A percentile compares a stretch with the other conserved stretches of the same genome.
Conservation (phyloP, 2,329 filamentous ascomycete species). For the Juglanconis oblonga region DNA sequence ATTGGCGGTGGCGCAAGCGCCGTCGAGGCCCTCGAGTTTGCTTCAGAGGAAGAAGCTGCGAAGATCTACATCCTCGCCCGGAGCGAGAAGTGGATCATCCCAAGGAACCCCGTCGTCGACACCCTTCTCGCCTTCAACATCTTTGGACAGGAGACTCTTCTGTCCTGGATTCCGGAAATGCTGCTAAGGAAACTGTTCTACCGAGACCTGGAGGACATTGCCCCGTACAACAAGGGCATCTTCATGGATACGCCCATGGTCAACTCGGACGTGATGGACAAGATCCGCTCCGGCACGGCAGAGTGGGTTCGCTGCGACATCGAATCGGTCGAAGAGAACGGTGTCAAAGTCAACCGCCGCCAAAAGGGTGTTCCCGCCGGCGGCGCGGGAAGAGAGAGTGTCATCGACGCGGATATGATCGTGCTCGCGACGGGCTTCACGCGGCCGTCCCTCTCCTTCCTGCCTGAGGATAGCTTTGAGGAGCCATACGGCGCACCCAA, state of each 20-base stretch:
- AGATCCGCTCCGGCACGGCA: constrained; percentile 68
- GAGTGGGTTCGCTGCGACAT: constrained; percentile 84
- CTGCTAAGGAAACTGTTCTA: constrained; percentile 79
- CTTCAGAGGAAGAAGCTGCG: constrained; percentile 60
- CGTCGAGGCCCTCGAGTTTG: constrained; percentile 80
- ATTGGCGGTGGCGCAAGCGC: constrained; percentile 79
- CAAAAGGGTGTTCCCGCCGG: constrained; percentile 69
- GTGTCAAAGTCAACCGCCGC: constrained; percentile 70
- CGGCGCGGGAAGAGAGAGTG: constrained; percentile 66
- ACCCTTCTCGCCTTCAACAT: constrained; percentile 73
- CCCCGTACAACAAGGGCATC: constrained; percentile 68
- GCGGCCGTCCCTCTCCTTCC: constrained; percentile 68
- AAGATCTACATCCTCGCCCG: constrained; percentile 72
- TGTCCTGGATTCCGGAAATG: constrained; percentile 76
- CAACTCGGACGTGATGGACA: constrained; percentile 75
- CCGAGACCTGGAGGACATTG: constrained; percentile 71
- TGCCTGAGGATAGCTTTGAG: constrained; percentile 70
- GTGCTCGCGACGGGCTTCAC: constrained; percentile 83
- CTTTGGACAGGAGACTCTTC: constrained; percentile 70
- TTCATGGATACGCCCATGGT: constrained; percentile 87
- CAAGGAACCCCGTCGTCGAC: constrained; percentile 73
- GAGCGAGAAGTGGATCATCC: constrained; percentile 85
- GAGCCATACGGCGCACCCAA: constrained; percentile 76
- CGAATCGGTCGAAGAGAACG: constrained; percentile 57
- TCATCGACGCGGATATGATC: constrained; percentile 70